Evolutionary conservation across 106 monocot species (phyloP), one percentile per base, ranked within the genome.

Genomic region (Vanilla planifolia): DNA sequence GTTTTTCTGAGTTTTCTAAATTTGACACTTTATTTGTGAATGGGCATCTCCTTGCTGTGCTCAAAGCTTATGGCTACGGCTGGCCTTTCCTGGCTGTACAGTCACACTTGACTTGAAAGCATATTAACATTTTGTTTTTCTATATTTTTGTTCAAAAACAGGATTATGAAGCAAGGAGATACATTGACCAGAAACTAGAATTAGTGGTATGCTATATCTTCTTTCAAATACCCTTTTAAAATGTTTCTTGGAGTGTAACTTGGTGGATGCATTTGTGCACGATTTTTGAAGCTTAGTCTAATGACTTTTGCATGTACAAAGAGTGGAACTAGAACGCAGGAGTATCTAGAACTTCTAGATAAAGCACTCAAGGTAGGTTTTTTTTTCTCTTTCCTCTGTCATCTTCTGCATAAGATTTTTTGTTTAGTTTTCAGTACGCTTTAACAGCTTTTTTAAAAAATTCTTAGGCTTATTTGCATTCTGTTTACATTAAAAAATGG

Each of bases 161-260:
- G 92, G 92, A 93, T 71, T 79, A 64, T 65, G 79, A 75, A 50
- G 95, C 90, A 17, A 86, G 67, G 50, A 67, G 72, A 51, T 81
- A 78, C 59, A 96, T 90, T 60, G 71, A 84, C 72, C 95, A 96
- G 48, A 90, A 79, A 70, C 71, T 96, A 44, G 90, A 91, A 50
- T 58, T 92, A 75, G 45, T 60, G 71, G 91, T 92, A 73, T 60
- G 75, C 55, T 37, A 37, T 5, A 37, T 37, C 4, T 37, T 37
- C 9, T 37, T 37, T 37, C 6, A 37, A 21, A 17, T 51, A 3
- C 26, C 7, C 9, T 10, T 27, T 51, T 28, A 24, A n/a, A 17
- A 13, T 51, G 26, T 14, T n/a, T 26, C 24, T n/a, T 9, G 27
- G 25, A 26, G 21, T 23, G n/a, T n/a, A n/a, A 3, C 23, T 48